These are phyloP conservation scores for Trichoderma koningiopsis DNA, from an alignment of 2,329 filamentous ascomycete species.

Conservation along the genomic window DNA sequence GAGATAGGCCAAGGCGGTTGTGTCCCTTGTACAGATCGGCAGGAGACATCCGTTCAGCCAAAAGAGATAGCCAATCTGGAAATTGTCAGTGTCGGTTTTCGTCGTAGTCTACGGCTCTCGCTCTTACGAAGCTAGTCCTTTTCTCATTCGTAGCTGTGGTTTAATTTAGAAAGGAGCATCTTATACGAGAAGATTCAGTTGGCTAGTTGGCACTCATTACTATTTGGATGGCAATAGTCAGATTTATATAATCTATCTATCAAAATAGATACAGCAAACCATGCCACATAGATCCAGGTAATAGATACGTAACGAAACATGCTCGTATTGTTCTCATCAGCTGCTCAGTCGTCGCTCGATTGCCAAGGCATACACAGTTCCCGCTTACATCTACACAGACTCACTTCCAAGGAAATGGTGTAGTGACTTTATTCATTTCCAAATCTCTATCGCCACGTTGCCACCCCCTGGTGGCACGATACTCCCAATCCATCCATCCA, in stretches of 20 bases:
- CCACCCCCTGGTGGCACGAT: constrained; percentile 9
- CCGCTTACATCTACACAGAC: not conserved
- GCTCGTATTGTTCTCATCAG: not conserved
- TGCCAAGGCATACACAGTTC: not conserved
- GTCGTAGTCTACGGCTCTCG: not conserved
- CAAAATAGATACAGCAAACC: not conserved
- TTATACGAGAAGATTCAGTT: not conserved
- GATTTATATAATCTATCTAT: not conserved
- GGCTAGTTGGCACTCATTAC: not conserved
- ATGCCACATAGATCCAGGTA: not conserved
- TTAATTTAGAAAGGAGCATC: not conserved
- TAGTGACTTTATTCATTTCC: not conserved
- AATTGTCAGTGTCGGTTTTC: not conserved
- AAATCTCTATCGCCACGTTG: not conserved
- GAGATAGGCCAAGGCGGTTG: not conserved
- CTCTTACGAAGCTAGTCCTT: not conserved
- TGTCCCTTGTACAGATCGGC: not conserved
- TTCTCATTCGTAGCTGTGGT: not conserved
- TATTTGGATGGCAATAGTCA: not conserved
- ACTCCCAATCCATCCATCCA: not conserved
- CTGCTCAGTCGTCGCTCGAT: not conserved
- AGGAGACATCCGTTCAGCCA: not conserved
- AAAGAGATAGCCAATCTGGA: not conserved
- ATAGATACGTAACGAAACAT: not conserved
- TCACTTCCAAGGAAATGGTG: not conserved